Conservation (phyloP, 1,284 basidiomycete genomes). For the Pascua guehoae region DNA sequence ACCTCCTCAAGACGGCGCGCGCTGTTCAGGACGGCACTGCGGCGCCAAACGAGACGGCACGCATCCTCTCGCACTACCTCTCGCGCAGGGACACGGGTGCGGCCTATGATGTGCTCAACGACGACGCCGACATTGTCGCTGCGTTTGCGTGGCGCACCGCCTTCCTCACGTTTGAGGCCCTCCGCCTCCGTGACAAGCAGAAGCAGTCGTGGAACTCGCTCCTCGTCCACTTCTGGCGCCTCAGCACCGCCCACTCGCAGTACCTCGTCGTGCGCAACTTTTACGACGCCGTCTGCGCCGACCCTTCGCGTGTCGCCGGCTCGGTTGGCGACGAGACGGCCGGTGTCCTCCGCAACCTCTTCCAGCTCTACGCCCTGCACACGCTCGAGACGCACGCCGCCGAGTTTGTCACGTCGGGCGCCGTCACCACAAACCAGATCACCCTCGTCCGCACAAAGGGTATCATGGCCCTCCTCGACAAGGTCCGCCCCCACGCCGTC, state of each 20-base stretch:
- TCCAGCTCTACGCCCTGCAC: conserved; percentile 50
- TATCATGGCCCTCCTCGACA: conserved; percentile 10
- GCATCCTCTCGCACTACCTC: conserved; percentile 42
- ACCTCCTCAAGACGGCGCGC: conserved; percentile 54
- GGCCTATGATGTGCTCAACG: conserved; percentile 42
- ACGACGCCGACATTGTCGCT: conserved; percentile 56
- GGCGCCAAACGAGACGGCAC: conserved; percentile 55
- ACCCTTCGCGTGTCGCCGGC: conserved; percentile 7
- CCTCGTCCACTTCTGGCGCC: conserved; percentile 21
- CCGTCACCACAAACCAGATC: conserved; percentile 41
- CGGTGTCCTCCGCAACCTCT: conserved; percentile 42
- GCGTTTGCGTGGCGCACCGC: conserved; percentile 51
- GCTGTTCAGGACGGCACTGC: conserved; percentile 54
- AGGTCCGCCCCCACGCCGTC: conserved; percentile 20
- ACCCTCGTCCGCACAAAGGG: conserved; percentile 15
- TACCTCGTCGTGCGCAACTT: conserved; percentile 23
- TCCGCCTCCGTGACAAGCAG: conserved; percentile 40
- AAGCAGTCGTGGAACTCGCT: conserved; percentile 40
- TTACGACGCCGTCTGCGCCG: conserved; percentile 14
- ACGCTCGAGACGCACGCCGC: conserved; percentile 51
- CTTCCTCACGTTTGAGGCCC: conserved; percentile 44
- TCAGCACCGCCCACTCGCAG: conserved; percentile 22
- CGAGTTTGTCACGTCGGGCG: conserved; percentile 53
- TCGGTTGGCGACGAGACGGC: conserved; percentile 9
- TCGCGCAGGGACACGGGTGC: conserved; percentile 49